Evolutionary conservation across 2,329 filamentous ascomycete species (phyloP), one percentile per base, ranked within the genome.

Genomic region (Epichloe scottii): DNA sequence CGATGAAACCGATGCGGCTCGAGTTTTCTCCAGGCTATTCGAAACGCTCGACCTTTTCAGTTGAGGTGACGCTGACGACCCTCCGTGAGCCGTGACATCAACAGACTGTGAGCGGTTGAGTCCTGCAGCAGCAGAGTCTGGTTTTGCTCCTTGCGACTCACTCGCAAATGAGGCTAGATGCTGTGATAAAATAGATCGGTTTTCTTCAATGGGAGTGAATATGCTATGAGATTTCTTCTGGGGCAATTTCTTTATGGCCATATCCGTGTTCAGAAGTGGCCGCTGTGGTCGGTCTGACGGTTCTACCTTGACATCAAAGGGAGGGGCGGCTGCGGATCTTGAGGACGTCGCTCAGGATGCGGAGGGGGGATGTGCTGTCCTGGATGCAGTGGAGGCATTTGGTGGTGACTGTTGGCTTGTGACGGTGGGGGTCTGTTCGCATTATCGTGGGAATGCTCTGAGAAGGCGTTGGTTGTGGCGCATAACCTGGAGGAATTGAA

Each of bases 191-290:
- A 96, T 84, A 1, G 90, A 96, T 46, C 87, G 80, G 59, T 86
- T 89, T 64, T 95, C 90, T 60, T 97, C 93, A 55, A 98, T 95
- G 0, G 93, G 93, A 0, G 93, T 98, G 64, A 97, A 97, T 53
- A 98, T 97, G 66, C 90, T 96, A 63, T 90, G 85, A 21, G 85
- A 84, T 65, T 90, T 90, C 35, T 87, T 83, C 60, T 84, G 86
- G 2, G 85, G 83, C 56, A 87, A 71, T 58, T 78, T 81, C 66
- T 79, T 79, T 55, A 81, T 76, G 17, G 71, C 71, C 37, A 68
- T 66, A 46, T 72, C 72, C 5, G 72, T 79, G 57, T 77, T 77
- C 49, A 77, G 62, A 42, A 75, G 59, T 8, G 69, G 75, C 35
- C 71, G 68, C 53, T 71, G 68, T 3, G 69, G 67, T 37, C 71